Percentiles rank a stretch among this genome's conserved stretches.
These are phyloP conservation scores for Rubia yunnanensis DNA, from an alignment of 257 asterid species.

Conservation along the genomic window DNA sequence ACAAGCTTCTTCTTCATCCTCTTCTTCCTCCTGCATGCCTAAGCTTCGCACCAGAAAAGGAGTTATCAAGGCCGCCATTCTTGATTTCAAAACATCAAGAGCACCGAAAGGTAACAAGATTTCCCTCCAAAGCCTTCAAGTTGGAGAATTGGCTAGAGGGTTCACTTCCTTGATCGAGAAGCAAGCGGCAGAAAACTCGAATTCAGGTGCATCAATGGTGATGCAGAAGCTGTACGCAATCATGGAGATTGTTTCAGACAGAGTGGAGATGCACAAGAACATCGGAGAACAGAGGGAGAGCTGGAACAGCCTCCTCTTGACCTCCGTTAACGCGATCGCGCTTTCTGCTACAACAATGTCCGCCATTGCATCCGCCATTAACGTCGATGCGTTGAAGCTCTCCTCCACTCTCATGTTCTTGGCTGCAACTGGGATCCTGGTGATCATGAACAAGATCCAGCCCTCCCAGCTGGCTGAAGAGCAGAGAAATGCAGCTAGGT, in stretches of 20 bases:
- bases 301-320: slow-evolving; percentile 45
- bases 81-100: slow-evolving; percentile 5
- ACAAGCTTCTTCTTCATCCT: slow-evolving; percentile 10
- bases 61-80: slow-evolving; percentile 8
- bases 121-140: slow-evolving; percentile 4
- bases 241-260: slow-evolving; percentile 46
- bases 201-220: slow-evolving; percentile 14
- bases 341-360: slow-evolving; percentile 35
- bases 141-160: neutral
- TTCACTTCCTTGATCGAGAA: neutral
- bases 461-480: slow-evolving; percentile 80
- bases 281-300: slow-evolving; percentile 46
- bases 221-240: slow-evolving; percentile 39
- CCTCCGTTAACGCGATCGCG: slow-evolving; percentile 37
- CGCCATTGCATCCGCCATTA: slow-evolving; percentile 20
- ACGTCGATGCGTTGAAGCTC: slow-evolving; percentile 9
- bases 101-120: neutral
- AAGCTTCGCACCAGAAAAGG: neutral
- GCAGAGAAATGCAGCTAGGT: slow-evolving; percentile 55
- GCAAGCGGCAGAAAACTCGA: neutral
- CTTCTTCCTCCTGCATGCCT: neutral
- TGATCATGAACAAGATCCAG: slow-evolving; percentile 38
- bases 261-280: slow-evolving; percentile 53
- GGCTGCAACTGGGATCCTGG: slow-evolving; percentile 28
- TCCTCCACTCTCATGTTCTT: slow-evolving; percentile 27